Conservation (phyloP, 768 basidiomycete genomes). For the Pulveroboletus frians region DNA sequence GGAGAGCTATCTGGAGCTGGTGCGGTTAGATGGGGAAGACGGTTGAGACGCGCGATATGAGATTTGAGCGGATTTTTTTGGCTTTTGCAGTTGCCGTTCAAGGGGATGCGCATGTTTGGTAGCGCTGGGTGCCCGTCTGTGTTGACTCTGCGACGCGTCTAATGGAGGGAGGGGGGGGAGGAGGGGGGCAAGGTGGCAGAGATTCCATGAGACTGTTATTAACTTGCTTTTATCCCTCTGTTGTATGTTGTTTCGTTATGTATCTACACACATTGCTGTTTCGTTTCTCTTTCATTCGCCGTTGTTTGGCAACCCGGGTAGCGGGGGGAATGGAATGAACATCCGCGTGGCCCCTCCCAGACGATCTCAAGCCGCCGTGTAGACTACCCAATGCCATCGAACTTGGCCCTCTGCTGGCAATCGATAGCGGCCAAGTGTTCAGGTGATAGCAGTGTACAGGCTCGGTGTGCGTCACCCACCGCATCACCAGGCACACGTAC, state of each 20-base stretch:
- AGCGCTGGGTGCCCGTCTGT: constrained; percentile 14
- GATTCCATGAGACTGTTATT: not conserved
- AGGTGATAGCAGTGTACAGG: too few relatives aligned
- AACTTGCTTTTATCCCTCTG: constrained; percentile 10
- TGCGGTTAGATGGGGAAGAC: constrained; percentile 34
- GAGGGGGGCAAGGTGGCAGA: not conserved
- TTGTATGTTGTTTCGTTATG: constrained; percentile 14
- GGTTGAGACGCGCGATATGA: not conserved
- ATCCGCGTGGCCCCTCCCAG: too few relatives aligned
- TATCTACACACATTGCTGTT: constrained; percentile 2
- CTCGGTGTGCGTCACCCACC: too few relatives aligned
- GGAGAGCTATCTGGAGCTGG: constrained; percentile 67
- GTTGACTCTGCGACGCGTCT: not conserved
- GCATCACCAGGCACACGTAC: too few relatives aligned
- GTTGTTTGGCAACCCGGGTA: not conserved
- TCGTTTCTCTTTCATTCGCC: not conserved
- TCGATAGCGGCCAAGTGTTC: too few relatives aligned
- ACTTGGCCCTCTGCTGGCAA: too few relatives aligned
- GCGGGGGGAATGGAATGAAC: too few relatives aligned
- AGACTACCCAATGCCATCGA: too few relatives aligned
- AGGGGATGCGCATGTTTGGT: not conserved
- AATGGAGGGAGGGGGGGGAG: not conserved
- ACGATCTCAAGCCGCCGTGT: too few relatives aligned
- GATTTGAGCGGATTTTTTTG: not conserved
- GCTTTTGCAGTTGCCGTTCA: not conserved